Evolutionary conservation across 257 asterid species (phyloP).

Genomic region (Solanum sitiens): DNA sequence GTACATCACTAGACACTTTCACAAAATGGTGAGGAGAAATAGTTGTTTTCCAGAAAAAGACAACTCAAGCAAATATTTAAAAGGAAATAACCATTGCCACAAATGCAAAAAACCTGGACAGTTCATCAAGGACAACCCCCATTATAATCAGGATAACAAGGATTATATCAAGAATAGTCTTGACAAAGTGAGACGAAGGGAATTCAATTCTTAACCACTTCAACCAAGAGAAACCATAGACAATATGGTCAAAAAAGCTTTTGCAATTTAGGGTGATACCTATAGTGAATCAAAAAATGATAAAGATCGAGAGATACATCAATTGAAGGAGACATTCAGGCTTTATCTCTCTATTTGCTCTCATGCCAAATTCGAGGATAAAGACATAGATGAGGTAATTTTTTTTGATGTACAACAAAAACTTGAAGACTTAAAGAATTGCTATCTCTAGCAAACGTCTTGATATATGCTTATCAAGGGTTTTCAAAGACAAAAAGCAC

Average conservation of each 20-base stretch:
- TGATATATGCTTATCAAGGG: neutral
- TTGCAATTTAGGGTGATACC: no score
- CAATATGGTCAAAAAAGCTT: neutral
- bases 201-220: neutral
- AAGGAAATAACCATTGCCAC: neutral
- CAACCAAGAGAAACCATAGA: neutral
- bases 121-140: neutral
- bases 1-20: neutral
- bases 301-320: no score
- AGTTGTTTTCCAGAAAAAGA: neutral
- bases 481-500: neutral
- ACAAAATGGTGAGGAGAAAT: neutral
- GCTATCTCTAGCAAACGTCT: neutral
- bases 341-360: neutral
- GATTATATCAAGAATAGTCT: neutral
- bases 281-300: no score
- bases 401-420: neutral
- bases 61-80: neutral
- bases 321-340: neutral
- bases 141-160: neutral
- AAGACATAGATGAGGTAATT: neutral
- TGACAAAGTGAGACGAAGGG: neutral
- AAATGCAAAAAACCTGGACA: no score
- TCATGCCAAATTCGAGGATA: neutral
- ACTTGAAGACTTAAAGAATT: neutral